These are phyloP conservation scores for Sanghuangporus sanghuang DNA, from an alignment of 1,284 basidiomycete species.

Conservation along the genomic window DNA sequence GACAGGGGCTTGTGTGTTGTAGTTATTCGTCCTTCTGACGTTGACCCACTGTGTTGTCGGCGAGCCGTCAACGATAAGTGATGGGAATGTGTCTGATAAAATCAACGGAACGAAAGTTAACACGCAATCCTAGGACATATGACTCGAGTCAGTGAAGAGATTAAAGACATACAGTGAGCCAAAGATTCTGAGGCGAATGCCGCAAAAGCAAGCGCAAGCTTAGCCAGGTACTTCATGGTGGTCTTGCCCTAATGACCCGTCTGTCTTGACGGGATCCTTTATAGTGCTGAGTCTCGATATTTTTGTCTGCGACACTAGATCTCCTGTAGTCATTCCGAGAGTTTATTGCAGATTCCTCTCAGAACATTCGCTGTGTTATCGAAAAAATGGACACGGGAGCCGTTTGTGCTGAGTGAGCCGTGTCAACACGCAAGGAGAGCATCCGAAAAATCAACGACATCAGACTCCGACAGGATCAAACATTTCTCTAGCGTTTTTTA, in stretches of 20 bases:
- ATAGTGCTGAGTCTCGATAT: neutral
- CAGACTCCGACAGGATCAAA: neutral
- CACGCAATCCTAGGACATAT: neutral
- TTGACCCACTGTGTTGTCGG: slow-evolving; percentile 35
- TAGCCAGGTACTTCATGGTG: slow-evolving; percentile 13
- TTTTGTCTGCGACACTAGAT: neutral
- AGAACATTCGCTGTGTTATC: neutral
- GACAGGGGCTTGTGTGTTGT: slow-evolving; percentile 33
- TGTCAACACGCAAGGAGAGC: neutral
- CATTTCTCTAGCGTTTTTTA: too few species aligned
- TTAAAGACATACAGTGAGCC: slow-evolving; percentile 15
- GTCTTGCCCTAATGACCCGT: neutral
- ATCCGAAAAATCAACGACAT: neutral
- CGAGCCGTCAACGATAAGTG: slow-evolving; percentile 33
- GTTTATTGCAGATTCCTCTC: neutral
- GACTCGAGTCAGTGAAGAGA: neutral
- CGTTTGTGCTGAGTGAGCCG: neutral
- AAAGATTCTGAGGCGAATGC: slow-evolving; percentile 5
- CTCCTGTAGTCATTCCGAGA: neutral
- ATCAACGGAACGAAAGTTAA: neutral
- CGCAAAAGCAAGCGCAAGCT: slow-evolving; percentile 1
- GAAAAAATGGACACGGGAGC: neutral
- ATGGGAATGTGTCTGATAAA: slow-evolving; percentile 35
- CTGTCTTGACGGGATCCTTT: neutral
- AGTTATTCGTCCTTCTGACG: slow-evolving; percentile 42